phyloP scores from a whole-genome alignment of 331 rosid species.

The Malus hybrid region DNA sequence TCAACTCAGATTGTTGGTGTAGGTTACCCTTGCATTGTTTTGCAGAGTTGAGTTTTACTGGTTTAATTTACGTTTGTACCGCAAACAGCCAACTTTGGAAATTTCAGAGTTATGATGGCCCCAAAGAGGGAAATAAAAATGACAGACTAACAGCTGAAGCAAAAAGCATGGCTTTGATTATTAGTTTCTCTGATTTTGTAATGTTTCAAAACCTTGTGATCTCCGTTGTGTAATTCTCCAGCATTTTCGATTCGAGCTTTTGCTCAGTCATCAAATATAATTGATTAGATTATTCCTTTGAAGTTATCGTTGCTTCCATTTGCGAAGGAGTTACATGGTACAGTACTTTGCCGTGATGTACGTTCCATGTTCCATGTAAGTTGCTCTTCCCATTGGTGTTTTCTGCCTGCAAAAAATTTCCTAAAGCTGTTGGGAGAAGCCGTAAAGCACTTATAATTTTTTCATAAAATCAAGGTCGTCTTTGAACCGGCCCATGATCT shows the following conservation, averaged over 20 bases:
- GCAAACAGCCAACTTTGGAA: conserved; percentile 11
- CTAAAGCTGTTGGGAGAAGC: neutral
- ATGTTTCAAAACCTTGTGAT: neutral
- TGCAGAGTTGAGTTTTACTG: conserved; percentile 19
- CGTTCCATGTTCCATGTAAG: accelerated
- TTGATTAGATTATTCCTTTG: neutral
- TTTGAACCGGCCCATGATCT: neutral
- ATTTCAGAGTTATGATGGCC: conserved; percentile 24
- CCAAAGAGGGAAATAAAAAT: conserved; percentile 40
- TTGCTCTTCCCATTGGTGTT: neutral
- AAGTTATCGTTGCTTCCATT: neutral
- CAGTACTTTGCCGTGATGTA: too few species aligned
- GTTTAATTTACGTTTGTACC: conserved; percentile 18
- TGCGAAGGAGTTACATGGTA: neutral
- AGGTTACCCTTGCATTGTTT: conserved; percentile 18
- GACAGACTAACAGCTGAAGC: conserved; percentile 16
- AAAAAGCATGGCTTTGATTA: conserved; percentile 1
- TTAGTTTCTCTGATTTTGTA: neutral
- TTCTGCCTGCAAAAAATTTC: neutral
- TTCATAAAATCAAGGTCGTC: neutral
- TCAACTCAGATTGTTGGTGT: conserved; percentile 17
- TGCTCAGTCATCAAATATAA: neutral
- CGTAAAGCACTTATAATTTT: neutral
- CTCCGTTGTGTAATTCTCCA: neutral
- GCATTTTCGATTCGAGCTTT: neutral